These are phyloP conservation scores for Scedosporium dehoogii DNA, from an alignment of 2,329 filamentous ascomycete species.

Conservation along the genomic window DNA sequence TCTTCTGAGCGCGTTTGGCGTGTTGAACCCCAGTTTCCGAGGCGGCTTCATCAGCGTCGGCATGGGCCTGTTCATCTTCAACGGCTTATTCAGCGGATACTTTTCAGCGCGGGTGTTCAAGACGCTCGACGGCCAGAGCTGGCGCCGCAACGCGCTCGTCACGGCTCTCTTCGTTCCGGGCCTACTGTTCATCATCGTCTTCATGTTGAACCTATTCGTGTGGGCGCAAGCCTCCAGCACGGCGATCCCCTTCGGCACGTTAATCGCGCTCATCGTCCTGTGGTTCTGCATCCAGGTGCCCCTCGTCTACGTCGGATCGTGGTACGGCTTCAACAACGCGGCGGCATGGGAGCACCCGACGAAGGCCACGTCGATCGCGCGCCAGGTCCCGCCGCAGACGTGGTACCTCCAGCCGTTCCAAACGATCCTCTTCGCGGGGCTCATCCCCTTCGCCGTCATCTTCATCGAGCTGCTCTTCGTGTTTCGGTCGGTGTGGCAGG, in stretches of 20 bases:
- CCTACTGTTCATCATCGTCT: conserved; percentile 62
- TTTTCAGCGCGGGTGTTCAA: conserved; percentile 76
- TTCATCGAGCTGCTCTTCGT: conserved; percentile 83
- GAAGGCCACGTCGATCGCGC: conserved; percentile 60
- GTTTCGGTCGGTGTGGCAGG: conserved; percentile 80
- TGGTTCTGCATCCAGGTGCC: conserved; percentile 84
- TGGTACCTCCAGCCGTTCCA: conserved; percentile 63
- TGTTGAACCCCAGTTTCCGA: conserved; percentile 81
- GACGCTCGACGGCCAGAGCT: conserved; percentile 68
- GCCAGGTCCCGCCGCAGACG: conserved; percentile 63
- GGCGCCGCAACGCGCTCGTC: conserved; percentile 65
- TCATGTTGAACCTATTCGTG: conserved; percentile 78
- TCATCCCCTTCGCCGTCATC: conserved; percentile 77
- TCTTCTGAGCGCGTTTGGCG: conserved; percentile 61
- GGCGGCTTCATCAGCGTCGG: conserved; percentile 82
- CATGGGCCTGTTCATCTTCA: conserved; percentile 72
- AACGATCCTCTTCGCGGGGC: conserved; percentile 59
- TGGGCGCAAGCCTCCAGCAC: conserved; percentile 86
- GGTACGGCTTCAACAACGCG: conserved; percentile 60
- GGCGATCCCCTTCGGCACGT: conserved; percentile 72
- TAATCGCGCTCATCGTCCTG: conserved; percentile 61
- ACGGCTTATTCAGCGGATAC: conserved; percentile 77
- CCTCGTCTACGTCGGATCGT: conserved; percentile 71
- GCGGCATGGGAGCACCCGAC: conserved; percentile 73
- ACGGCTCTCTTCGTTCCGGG: conserved; percentile 74